A percentile compares a stretch with the other conserved stretches of the same genome.
phyloP scores from a whole-genome alignment of 2,329 filamentous ascomycete genomes.

The Didymella pomorum region DNA sequence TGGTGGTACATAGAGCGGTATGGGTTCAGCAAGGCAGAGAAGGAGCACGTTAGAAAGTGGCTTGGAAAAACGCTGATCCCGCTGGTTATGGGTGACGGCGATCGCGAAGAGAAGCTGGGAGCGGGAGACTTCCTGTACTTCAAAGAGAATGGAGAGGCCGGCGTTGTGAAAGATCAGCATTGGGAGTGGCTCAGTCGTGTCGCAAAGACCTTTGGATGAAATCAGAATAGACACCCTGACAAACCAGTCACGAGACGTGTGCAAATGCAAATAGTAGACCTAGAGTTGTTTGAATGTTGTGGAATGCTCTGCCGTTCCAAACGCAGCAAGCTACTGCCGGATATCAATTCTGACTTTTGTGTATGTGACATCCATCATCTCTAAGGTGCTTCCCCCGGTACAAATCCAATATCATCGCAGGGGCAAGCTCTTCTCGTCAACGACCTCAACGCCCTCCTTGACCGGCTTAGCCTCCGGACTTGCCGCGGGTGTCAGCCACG shows the following conservation, averaged over 20 bases:
- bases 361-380: slow-evolving; percentile 4
- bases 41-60: slow-evolving; percentile 3
- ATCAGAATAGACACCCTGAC: not conserved
- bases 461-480: slow-evolving; percentile 44
- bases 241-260: not conserved
- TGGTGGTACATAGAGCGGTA: slow-evolving; percentile 15
- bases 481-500: slow-evolving; percentile 50
- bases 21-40: slow-evolving; percentile 9
- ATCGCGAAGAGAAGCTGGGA: not conserved
- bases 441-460: slow-evolving; percentile 25
- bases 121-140: slow-evolving; percentile 8
- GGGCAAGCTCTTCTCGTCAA: slow-evolving; percentile 39
- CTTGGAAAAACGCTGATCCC: slow-evolving; percentile 5
- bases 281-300: not conserved
- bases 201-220: not conserved
- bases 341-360: slow-evolving; percentile 15
- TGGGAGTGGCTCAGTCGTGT: slow-evolving; percentile 13
- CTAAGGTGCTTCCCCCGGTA: not conserved
- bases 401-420: slow-evolving; percentile 22
- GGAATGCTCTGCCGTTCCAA: not conserved
- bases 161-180: slow-evolving; percentile 2
- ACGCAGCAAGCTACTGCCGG: not conserved
- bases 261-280: not conserved
- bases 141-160: slow-evolving; percentile 2
- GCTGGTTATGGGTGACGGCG: not conserved